Conservation (phyloP, 2,329 filamentous ascomycete species). For the Trematosphaeria pertusa region DNA sequence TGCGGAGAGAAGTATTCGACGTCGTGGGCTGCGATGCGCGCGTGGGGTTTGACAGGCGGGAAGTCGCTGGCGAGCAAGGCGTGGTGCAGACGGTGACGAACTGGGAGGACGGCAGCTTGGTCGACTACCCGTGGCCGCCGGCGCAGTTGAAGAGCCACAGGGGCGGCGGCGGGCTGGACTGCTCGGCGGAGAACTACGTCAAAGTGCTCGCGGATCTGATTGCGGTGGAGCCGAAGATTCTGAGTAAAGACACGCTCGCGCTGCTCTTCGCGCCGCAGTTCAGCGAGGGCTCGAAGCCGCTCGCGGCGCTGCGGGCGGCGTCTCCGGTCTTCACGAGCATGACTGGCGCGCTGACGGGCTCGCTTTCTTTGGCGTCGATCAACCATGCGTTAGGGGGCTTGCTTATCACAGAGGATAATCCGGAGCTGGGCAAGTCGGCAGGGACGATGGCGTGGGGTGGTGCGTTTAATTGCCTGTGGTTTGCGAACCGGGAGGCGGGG, state of each 20-base stretch:
- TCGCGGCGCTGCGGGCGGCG: constrained; percentile 1
- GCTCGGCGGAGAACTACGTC: constrained; percentile 4
- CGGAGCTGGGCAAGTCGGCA: constrained; percentile 12
- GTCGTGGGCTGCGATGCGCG: constrained; percentile 5
- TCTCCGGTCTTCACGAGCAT: constrained; percentile 13
- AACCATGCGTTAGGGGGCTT: constrained; percentile 23
- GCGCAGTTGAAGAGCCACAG: constrained; percentile 7
- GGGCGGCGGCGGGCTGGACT: constrained; percentile 17
- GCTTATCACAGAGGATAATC: constrained; percentile 17
- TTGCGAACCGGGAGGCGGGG: constrained; percentile 19
- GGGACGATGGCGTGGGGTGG: constrained; percentile 27
- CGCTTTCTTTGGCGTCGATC: background rate
- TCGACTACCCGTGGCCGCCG: background rate
- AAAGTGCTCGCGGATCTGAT: constrained; percentile 14
- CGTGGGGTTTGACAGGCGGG: constrained; percentile 5
- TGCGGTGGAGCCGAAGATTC: constrained; percentile 2
- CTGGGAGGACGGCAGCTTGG: background rate
- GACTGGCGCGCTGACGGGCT: constrained; percentile 13
- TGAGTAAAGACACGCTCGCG: constrained; percentile 6
- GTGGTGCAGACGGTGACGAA: background rate
- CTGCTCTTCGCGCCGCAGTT: constrained; percentile 11
- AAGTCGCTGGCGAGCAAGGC: background rate
- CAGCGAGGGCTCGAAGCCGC: background rate
- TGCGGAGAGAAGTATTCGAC: constrained; percentile 34
- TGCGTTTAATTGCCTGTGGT: constrained; percentile 23